Evolutionary conservation across 345 rosid genomes (phyloP).

Genomic region (Salix purpurea): DNA sequence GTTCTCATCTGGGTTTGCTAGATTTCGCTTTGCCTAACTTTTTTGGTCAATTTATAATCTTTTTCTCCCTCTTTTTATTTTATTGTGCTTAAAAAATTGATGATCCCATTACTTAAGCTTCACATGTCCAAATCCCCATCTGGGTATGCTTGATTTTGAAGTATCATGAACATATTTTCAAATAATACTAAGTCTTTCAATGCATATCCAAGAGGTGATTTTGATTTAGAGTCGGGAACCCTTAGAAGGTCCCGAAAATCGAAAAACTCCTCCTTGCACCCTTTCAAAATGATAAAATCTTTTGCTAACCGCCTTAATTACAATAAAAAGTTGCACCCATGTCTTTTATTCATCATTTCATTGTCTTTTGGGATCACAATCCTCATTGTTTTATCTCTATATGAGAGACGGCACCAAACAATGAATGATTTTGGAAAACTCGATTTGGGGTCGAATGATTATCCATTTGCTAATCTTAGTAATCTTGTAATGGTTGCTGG

Average conservation of each 20-base stretch:
- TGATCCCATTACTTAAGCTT: conserved; percentile 18
- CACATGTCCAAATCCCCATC: conserved; percentile 15
- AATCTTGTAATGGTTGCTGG: conserved; percentile 98
- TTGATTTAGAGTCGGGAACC: conserved; percentile 67
- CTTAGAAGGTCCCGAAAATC: conserved; percentile 54
- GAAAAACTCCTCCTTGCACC: conserved; percentile 35
- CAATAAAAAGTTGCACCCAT: conserved; percentile 60
- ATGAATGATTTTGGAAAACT: conserved; percentile 29
- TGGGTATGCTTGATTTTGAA: conserved; percentile 43
- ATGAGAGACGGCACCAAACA: conserved; percentile 39
- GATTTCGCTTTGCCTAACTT: neutral
- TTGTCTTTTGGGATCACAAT: conserved; percentile 62
- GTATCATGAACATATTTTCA: conserved; percentile 61
- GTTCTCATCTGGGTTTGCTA: conserved; percentile 38
- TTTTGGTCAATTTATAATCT: neutral
- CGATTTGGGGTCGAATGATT: conserved; percentile 32
- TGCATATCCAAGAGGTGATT: conserved; percentile 71
- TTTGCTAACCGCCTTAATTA: conserved; percentile 48
- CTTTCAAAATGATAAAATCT: conserved; percentile 58
- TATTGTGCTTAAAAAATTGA: neutral
- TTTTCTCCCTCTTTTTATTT: neutral
- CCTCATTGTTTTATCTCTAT: conserved; percentile 46
- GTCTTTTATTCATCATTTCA: conserved; percentile 42
- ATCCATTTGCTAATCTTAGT: conserved; percentile 60
- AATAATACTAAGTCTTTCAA: conserved; percentile 58